Evolutionary conservation across 352 stramenopile species (phyloP).

Genomic region (Phytophthora fragariae): DNA sequence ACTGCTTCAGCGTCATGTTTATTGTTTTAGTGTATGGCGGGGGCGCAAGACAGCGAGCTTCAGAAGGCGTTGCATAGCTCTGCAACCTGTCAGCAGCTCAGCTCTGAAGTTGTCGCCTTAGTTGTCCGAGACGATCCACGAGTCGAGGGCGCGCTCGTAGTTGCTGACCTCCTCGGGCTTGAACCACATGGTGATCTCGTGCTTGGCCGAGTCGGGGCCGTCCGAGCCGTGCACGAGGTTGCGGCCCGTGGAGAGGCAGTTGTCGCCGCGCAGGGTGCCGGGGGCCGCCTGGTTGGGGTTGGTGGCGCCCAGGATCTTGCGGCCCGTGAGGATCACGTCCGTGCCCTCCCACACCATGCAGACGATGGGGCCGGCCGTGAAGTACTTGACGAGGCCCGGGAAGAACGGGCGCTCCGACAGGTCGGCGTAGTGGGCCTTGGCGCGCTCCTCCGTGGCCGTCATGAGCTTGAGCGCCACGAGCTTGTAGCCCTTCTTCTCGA

Average conservation of each 20-base stretch:
- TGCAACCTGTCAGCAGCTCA: slow-evolving; percentile 1
- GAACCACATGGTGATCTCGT: slow-evolving; percentile 96
- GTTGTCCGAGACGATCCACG: slow-evolving; percentile 92
- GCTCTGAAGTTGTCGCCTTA: slow-evolving; percentile 42
- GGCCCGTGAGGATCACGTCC: slow-evolving; percentile 94
- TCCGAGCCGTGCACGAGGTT: slow-evolving; percentile 96
- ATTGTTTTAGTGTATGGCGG: slow-evolving; percentile 41
- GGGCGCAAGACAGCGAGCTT: slow-evolving; percentile 14
- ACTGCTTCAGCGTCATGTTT: slow-evolving; percentile 5
- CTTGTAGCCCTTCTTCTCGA: slow-evolving; percentile 98
- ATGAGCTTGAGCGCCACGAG: slow-evolving; percentile 95
- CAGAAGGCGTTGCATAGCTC: neutral
- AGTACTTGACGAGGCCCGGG: slow-evolving; percentile 90
- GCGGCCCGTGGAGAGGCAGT: slow-evolving; percentile 90
- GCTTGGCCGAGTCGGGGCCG: slow-evolving; percentile 90
- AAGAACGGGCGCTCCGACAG: slow-evolving; percentile 94
- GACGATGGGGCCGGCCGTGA: slow-evolving; percentile 95
- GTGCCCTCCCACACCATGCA: slow-evolving; percentile 96
- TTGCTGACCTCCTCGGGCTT: slow-evolving; percentile 91
- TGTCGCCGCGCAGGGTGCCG: slow-evolving; percentile 95
- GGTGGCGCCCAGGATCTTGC: slow-evolving; percentile 96
- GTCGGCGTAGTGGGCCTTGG: slow-evolving; percentile 94
- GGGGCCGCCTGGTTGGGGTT: slow-evolving; percentile 95
- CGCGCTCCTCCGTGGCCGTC: slow-evolving; percentile 91
- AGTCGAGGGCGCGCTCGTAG: slow-evolving; percentile 88